Conservation (phyloP, 768 basidiomycete species). For the Dacryopinax spathularia region DNA sequence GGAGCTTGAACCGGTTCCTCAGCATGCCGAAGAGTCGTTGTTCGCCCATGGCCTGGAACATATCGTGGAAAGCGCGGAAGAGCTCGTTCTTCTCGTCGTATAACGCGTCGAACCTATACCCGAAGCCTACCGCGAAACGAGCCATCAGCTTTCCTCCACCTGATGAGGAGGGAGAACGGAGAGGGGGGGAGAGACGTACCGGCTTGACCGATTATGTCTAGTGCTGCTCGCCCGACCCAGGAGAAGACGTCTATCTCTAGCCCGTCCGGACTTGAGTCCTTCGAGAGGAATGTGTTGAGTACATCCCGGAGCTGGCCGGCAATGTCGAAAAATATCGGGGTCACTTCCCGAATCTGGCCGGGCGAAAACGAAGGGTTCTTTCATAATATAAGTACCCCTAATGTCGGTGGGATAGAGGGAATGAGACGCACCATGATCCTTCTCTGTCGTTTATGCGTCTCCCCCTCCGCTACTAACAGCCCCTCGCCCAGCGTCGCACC, state of each 20-base stretch:
- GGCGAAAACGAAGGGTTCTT: slow-evolving; percentile 41
- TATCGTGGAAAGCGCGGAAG: background rate
- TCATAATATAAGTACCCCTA: slow-evolving; percentile 20
- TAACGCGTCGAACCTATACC: background rate
- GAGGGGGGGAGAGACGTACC: slow-evolving; percentile 6
- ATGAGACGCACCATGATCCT: background rate
- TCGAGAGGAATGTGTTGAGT: slow-evolving; percentile 23
- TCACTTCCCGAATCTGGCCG: slow-evolving; percentile 34
- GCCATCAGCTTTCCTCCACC: background rate
- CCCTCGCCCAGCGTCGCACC: slow-evolving; percentile 65
- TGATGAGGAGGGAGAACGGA: background rate
- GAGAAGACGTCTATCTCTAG: slow-evolving; percentile 35
- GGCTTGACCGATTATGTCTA: slow-evolving; percentile 12
- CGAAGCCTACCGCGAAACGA: background rate
- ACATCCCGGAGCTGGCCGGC: slow-evolving; percentile 40
- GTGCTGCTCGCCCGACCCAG: background rate
- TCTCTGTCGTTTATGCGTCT: background rate
- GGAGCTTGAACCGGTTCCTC: background rate
- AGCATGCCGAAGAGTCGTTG: background rate
- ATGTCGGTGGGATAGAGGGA: slow-evolving; percentile 26
- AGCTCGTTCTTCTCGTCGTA: background rate
- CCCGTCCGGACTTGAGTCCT: background rate
- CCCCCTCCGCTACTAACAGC: slow-evolving; percentile 51
- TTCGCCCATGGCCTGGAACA: background rate
- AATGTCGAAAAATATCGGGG: slow-evolving; percentile 46